phyloP scores from a whole-genome alignment of 495 filamentous ascomycete species.

The Cudoniella acicularis region DNA sequence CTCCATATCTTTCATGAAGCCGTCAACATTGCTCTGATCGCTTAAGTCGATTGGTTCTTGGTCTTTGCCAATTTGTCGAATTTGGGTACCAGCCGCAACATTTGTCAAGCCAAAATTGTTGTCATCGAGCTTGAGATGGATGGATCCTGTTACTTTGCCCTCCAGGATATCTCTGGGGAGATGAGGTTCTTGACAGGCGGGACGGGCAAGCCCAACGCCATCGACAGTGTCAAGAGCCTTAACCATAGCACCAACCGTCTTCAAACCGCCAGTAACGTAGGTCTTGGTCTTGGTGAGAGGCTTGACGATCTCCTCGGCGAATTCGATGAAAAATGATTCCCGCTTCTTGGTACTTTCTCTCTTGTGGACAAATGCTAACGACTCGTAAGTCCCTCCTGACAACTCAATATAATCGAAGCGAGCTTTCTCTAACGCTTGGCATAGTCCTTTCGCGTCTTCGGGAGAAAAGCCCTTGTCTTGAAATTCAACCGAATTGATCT shows the following conservation, averaged over 20 bases:
- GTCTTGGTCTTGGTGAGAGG: constrained; percentile 48
- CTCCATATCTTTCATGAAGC: constrained; percentile 23
- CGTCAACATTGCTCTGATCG: constrained; percentile 34
- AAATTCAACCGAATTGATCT: constrained; percentile 68
- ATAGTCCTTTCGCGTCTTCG: constrained; percentile 53
- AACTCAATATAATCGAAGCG: constrained; percentile 64
- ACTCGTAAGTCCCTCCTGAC: constrained; percentile 61
- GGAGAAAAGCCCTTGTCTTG: constrained; percentile 54
- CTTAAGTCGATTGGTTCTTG: constrained; percentile 50
- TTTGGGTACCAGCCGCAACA: constrained; percentile 44
- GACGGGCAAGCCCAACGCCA: constrained; percentile 53
- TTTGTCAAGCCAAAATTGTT: constrained; percentile 43
- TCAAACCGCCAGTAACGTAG: constrained; percentile 62
- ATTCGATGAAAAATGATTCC: constrained; percentile 65
- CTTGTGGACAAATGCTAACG: constrained; percentile 47
- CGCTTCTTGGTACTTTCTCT: constrained; percentile 51
- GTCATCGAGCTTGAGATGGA: constrained; percentile 42
- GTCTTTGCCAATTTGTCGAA: constrained; percentile 49
- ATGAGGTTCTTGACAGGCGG: constrained; percentile 47
- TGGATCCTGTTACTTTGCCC: constrained; percentile 40
- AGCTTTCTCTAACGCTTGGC: constrained; percentile 48
- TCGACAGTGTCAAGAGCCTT: constrained; percentile 53
- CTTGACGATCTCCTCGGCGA: constrained; percentile 57
- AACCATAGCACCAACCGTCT: constrained; percentile 59
- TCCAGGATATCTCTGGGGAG: constrained; percentile 47